Percentiles rank a stretch among this genome's conserved stretches.
Evolutionary conservation across 192 early-diverging fungal genomes (phyloP).

Genomic region (Neocallimastix lanati): DNA sequence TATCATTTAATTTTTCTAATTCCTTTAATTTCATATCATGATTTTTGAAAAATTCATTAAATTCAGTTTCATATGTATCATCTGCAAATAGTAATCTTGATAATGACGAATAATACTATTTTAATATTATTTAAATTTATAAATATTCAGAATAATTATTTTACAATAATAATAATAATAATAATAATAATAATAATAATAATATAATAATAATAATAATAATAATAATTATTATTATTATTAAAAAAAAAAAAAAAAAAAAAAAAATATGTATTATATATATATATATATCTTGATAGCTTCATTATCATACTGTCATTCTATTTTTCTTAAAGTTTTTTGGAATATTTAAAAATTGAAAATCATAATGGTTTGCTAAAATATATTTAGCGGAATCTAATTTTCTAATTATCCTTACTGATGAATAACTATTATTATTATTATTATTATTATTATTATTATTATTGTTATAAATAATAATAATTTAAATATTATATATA

Average conservation of each 20-base stretch:
- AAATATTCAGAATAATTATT: too few species aligned
- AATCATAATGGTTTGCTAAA: slow-evolving; percentile 52
- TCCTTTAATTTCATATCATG: background rate
- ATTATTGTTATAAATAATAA: too few species aligned
- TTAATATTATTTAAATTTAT: too few species aligned
- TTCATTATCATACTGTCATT: slow-evolving; percentile 22
- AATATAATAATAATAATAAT: too few species aligned
- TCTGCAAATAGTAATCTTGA: slow-evolving; percentile 53
- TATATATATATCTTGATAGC: too few species aligned
- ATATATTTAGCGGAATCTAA: slow-evolving; percentile 48
- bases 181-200: too few species aligned
- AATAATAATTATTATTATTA: too few species aligned
- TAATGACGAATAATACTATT: slow-evolving; percentile 60
- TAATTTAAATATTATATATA: too few species aligned
- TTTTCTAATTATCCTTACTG: slow-evolving; percentile 57
- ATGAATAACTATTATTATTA: slow-evolving; percentile 32
- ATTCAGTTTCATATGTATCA: slow-evolving; percentile 1
- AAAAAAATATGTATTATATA: too few species aligned
- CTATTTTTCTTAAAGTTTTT: slow-evolving; percentile 39
- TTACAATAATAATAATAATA: too few species aligned
- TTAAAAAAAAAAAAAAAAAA: too few species aligned
- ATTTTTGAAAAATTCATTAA: background rate
- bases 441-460: background rate
- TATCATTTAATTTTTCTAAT: background rate
- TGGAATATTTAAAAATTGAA: slow-evolving; percentile 45